phyloP scores from a whole-genome alignment of 2,329 filamentous ascomycete genomes.

The Colletotrichum simmondsii region DNA sequence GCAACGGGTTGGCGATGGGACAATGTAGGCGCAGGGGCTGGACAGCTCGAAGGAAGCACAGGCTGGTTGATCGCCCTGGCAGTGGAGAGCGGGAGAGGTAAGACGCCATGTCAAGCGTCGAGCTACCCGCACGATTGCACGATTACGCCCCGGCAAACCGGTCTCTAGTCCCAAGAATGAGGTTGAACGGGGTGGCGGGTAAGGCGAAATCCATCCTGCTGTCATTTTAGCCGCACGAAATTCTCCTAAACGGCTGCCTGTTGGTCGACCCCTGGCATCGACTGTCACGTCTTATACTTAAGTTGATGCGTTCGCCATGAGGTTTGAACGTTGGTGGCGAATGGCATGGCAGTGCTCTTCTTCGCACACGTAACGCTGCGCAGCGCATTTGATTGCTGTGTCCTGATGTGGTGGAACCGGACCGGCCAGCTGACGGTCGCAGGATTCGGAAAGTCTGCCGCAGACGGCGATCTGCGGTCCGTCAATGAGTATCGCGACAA shows the following conservation, averaged over 20 bases:
- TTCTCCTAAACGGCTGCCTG: slow-evolving; percentile 9
- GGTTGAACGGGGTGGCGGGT: slow-evolving; percentile 16
- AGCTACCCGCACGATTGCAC: slow-evolving; percentile 9
- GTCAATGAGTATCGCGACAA: background rate
- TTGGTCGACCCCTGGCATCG: background rate
- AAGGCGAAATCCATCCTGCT: slow-evolving; percentile 1
- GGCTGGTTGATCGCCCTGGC: slow-evolving; percentile 1
- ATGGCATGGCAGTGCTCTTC: background rate
- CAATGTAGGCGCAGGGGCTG: background rate
- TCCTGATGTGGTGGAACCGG: background rate
- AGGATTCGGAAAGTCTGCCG: background rate
- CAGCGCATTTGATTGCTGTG: background rate
- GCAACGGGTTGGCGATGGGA: background rate
- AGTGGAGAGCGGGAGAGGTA: slow-evolving; percentile 18
- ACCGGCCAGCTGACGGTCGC: background rate
- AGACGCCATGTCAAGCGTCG: background rate
- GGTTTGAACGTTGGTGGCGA: background rate
- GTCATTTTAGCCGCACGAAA: background rate
- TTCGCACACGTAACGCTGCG: background rate
- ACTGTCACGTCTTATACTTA: background rate
- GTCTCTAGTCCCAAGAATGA: slow-evolving; percentile 3
- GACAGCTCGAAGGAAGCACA: background rate
- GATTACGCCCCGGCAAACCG: slow-evolving; percentile 21
- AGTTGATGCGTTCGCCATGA: background rate
- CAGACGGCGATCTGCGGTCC: background rate